These are phyloP conservation scores for Microdochium nivale DNA, from an alignment of 2,329 filamentous ascomycete species.

Conservation along the genomic window DNA sequence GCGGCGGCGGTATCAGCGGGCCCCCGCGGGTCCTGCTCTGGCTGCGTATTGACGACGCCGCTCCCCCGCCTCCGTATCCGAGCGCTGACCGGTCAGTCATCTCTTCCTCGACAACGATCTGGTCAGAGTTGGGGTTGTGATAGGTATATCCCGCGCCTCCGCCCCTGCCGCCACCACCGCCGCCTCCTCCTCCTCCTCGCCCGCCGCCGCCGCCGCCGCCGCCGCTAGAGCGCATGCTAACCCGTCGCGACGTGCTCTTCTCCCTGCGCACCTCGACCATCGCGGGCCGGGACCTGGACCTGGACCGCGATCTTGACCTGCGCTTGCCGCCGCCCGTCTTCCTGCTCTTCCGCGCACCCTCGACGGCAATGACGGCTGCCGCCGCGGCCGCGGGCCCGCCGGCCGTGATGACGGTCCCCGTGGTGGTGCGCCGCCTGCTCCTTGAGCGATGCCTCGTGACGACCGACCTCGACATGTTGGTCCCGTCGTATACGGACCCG, in stretches of 20 bases:
- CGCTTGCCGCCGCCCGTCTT: background rate
- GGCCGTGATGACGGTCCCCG: background rate
- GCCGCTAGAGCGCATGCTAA: too few species aligned
- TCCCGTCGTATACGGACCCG: background rate
- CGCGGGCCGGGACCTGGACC: background rate
- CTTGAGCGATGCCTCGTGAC: background rate
- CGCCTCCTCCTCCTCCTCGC: background rate
- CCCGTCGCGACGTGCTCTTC: background rate
- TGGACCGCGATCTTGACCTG: background rate
- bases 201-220: background rate
- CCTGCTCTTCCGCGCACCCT: background rate
- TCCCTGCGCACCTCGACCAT: background rate
- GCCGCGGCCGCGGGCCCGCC: background rate
- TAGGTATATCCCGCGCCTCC: background rate
- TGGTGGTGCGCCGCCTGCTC: background rate
- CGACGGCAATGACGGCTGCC: background rate
- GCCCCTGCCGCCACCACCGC: background rate
- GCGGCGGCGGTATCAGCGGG: background rate
- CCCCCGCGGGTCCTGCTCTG: background rate
- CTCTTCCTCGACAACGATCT: background rate
- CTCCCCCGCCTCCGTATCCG: background rate
- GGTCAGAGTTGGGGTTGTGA: background rate
- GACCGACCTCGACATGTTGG: background rate
- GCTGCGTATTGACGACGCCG: background rate
- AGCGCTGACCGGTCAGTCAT: background rate